Evolutionary conservation across 345 rosid genomes (phyloP).

Genomic region (Eucalyptus marginata): DNA sequence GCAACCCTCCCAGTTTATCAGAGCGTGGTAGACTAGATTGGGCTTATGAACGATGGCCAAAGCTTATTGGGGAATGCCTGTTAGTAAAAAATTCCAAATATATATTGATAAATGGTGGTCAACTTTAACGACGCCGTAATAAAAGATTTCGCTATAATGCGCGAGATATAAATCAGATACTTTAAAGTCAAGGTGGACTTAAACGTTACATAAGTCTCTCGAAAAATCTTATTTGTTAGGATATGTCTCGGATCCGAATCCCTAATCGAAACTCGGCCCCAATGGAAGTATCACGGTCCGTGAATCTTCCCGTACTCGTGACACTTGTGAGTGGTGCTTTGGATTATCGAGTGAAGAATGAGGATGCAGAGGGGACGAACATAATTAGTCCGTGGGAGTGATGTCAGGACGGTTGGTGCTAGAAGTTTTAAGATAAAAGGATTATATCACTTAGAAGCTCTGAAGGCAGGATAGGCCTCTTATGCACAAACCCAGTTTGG

Average conservation of each 20-base stretch:
- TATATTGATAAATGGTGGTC: background rate
- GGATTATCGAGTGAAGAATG: too few relatives aligned
- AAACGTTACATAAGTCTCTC: background rate
- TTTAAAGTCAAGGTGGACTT: background rate
- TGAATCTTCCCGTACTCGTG: too few relatives aligned
- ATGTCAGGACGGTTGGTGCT: too few relatives aligned
- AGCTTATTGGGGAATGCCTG: background rate
- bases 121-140: background rate
- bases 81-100: background rate
- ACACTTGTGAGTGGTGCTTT: too few relatives aligned
- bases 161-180: background rate
- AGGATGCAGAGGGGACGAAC: too few relatives aligned
- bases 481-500: too few relatives aligned
- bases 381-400: too few relatives aligned
- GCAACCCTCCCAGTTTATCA: fast-evolving
- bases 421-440: too few relatives aligned
- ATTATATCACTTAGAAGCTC: too few relatives aligned
- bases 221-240: background rate
- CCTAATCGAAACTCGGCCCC: background rate
- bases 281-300: too few relatives aligned
- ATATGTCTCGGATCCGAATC: background rate
- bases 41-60: background rate
- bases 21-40: background rate
- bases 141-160: background rate
- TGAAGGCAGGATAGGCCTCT: too few relatives aligned